Conservation (phyloP, 495 filamentous ascomycete species). For the Daldinia childiae region DNA sequence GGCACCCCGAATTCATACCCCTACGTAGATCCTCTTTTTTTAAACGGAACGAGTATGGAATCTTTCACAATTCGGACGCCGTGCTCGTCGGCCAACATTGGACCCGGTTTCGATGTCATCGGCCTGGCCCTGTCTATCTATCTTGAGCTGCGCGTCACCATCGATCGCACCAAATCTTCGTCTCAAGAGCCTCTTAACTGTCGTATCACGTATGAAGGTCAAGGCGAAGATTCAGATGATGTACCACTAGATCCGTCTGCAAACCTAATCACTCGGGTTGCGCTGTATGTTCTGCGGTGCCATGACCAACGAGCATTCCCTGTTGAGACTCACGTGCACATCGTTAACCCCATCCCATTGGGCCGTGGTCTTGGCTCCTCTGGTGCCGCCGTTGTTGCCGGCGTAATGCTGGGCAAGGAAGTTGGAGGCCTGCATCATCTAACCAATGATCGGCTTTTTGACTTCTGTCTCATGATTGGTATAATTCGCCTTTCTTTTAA, state of each 20-base stretch:
- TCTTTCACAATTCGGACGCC: constrained; percentile 73
- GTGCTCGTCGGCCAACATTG: constrained; percentile 95
- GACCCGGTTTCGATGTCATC: constrained; percentile 96
- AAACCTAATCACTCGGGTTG: constrained; percentile 91
- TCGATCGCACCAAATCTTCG: constrained; percentile 62
- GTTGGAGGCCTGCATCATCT: constrained; percentile 80
- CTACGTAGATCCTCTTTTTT: background rate
- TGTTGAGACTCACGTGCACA: constrained; percentile 84
- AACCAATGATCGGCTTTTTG: constrained; percentile 83
- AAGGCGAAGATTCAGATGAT: constrained; percentile 74
- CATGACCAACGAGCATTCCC: constrained; percentile 86
- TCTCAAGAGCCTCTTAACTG: constrained; percentile 81
- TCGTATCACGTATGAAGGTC: constrained; percentile 85
- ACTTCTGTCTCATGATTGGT: constrained; percentile 95
- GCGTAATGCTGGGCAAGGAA: constrained; percentile 89
- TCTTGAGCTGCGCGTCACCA: constrained; percentile 81
- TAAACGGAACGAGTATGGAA: constrained; percentile 41
- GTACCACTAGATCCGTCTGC: constrained; percentile 79
- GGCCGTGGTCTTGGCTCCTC: constrained; percentile 91
- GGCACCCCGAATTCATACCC: background rate
- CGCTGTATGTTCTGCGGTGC: constrained; percentile 91
- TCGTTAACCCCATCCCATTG: constrained; percentile 91
- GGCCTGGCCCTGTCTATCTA: constrained; percentile 91
- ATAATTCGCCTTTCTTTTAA: constrained; percentile 27
- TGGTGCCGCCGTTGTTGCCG: constrained; percentile 92